Conservation (phyloP, 352 stramenopile species). For the Pythium apleroticum region DNA sequence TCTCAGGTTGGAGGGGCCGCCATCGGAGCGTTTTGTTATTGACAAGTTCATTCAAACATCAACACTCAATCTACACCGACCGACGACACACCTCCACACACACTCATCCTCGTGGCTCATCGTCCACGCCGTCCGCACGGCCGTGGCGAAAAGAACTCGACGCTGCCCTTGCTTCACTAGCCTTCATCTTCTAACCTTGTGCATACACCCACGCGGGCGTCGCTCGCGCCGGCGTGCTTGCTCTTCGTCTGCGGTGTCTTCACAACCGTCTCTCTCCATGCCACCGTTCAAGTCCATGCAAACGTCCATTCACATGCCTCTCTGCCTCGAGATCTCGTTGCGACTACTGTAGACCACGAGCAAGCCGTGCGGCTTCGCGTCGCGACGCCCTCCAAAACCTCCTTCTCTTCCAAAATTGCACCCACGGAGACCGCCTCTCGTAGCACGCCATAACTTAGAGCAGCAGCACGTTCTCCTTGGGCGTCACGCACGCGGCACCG, state of each 20-base stretch:
- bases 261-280: neutral
- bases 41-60: slow-evolving; percentile 22
- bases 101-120: slow-evolving; percentile 1
- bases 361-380: neutral
- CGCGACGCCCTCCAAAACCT: slow-evolving; percentile 13
- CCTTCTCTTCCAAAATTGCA: slow-evolving; percentile 30
- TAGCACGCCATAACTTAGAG: slow-evolving; percentile 64
- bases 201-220: slow-evolving; percentile 1
- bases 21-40: slow-evolving; percentile 16
- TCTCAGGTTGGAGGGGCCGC: neutral
- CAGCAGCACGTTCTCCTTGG: slow-evolving; percentile 81
- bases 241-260: neutral
- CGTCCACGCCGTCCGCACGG: neutral
- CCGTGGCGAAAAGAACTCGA: neutral
- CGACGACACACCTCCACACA: slow-evolving; percentile 11
- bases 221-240: neutral
- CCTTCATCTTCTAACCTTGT: neutral
- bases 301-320: neutral
- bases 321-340: neutral
- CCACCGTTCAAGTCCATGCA: neutral
- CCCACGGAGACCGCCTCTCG: slow-evolving; percentile 5
- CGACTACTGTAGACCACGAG: neutral
- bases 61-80: slow-evolving; percentile 7
- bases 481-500: slow-evolving; percentile 60
- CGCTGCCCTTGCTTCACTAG: neutral